Evolutionary conservation across 768 basidiomycete genomes (phyloP).

Genomic region (Sporobolomyces phaffii): DNA sequence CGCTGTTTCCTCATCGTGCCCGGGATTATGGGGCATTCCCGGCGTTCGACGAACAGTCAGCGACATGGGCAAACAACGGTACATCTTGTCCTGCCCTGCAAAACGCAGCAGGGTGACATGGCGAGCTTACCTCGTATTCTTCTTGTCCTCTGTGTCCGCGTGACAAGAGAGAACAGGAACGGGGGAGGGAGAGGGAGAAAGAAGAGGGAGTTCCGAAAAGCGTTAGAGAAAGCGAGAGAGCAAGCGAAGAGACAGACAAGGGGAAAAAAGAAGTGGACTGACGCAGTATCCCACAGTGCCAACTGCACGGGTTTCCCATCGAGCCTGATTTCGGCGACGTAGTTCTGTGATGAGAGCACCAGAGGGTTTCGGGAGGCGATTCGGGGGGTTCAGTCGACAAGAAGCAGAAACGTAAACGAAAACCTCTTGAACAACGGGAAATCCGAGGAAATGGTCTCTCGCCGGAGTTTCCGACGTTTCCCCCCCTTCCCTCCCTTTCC

Average conservation of each 20-base stretch:
- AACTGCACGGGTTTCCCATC: constrained; percentile 97
- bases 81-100: too few species aligned
- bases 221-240: background rate
- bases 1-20: too few species aligned
- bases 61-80: too few species aligned
- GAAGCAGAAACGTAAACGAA: too few species aligned
- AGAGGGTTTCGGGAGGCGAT: background rate
- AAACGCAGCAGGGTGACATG: too few species aligned
- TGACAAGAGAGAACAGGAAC: constrained; percentile 6
- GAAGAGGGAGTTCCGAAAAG: too few species aligned
- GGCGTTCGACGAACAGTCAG: too few species aligned
- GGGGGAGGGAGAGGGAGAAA: background rate
- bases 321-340: constrained; percentile 93
- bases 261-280: constrained; percentile 48
- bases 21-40: too few species aligned
- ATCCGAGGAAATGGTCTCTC: too few species aligned
- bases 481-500: background rate
- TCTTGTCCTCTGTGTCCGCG: constrained; percentile 72
- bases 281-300: constrained; percentile 99
- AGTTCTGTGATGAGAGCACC: constrained; percentile 57
- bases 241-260: too few species aligned
- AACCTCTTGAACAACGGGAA: too few species aligned
- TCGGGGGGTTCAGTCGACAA: too few species aligned
- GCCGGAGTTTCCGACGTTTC: background rate
- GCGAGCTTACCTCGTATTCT: constrained; percentile 96